Percentiles rank a stretch among this genome's conserved stretches.
phyloP scores from a whole-genome alignment of 1,284 basidiomycete species.

The Cryptococcus wingfieldii region DNA sequence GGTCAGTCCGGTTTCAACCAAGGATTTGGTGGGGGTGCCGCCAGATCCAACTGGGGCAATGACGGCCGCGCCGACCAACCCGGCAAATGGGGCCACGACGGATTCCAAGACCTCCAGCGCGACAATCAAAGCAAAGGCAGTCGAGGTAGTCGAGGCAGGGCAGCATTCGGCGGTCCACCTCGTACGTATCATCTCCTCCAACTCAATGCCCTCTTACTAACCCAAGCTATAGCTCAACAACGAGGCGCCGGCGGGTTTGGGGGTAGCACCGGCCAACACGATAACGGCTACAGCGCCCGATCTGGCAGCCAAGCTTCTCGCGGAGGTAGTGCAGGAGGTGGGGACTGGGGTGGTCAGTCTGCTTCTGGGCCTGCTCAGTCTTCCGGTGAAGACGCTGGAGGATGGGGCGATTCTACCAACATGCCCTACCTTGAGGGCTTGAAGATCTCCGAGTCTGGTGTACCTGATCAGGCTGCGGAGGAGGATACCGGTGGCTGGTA shows the following conservation, averaged over 20 bases:
- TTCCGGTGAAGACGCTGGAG: neutral
- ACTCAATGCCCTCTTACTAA: no score
- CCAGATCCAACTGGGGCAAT: no score
- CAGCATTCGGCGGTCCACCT: no score
- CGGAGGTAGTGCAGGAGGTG: neutral
- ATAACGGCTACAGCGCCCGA: neutral
- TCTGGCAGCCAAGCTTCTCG: no score
- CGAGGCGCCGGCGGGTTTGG: no score
- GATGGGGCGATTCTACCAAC: neutral
- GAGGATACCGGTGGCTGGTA: no score
- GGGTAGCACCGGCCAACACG: neutral
- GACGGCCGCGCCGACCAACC: neutral
- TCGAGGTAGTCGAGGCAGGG: neutral
- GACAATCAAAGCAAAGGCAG: neutral
- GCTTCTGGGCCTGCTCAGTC: neutral
- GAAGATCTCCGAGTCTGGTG: no score
- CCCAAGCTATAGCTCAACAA: no score
- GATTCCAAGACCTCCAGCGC: neutral
- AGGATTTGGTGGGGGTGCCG: no score
- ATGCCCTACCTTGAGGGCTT: neutral
- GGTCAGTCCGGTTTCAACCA: no score
- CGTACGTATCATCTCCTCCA: no score
- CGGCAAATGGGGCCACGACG: neutral
- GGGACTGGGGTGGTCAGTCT: neutral
- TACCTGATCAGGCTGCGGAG: no score